Evolutionary conservation across 2,329 filamentous ascomycete genomes (phyloP).

Genomic region (Pyrenophora teres): DNA sequence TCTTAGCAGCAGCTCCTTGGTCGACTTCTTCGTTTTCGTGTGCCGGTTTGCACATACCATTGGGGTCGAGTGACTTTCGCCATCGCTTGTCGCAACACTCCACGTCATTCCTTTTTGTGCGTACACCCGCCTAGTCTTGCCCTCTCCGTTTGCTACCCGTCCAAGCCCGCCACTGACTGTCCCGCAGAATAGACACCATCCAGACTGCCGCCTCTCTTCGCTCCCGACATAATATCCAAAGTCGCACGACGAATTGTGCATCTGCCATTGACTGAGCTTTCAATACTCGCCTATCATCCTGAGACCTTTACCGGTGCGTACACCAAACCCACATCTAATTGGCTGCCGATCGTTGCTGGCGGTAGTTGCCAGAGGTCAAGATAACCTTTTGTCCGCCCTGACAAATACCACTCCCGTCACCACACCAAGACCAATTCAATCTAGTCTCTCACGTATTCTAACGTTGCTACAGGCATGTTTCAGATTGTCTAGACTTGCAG

Average conservation of each 20-base stretch:
- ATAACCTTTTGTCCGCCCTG: no score
- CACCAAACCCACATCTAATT: not conserved
- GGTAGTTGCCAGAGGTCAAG: no score
- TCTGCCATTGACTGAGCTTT: not conserved
- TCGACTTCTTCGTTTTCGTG: constrained; percentile 13
- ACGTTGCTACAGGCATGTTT: constrained; percentile 35
- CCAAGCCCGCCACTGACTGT: constrained; percentile 12
- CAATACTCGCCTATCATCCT: not conserved
- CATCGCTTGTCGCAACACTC: not conserved
- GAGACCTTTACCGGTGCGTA: constrained; percentile 14
- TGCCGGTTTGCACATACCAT: not conserved
- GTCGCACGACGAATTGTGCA: not conserved
- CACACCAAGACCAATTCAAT: no score
- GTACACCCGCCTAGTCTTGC: constrained; percentile 8
- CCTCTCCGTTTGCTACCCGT: not conserved
- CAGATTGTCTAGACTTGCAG: constrained; percentile 21
- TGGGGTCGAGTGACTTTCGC: constrained; percentile 7
- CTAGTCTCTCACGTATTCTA: constrained; percentile 3
- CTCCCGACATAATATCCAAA: not conserved
- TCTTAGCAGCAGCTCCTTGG: constrained; percentile 18
- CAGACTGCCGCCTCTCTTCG: not conserved
- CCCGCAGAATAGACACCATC: not conserved
- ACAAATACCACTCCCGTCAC: no score
- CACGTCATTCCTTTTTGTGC: constrained; percentile 15
- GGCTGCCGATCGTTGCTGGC: not conserved